Evolutionary conservation across 2,329 filamentous ascomycete species (phyloP).

Genomic region (Fusarium solani-melongenae): DNA sequence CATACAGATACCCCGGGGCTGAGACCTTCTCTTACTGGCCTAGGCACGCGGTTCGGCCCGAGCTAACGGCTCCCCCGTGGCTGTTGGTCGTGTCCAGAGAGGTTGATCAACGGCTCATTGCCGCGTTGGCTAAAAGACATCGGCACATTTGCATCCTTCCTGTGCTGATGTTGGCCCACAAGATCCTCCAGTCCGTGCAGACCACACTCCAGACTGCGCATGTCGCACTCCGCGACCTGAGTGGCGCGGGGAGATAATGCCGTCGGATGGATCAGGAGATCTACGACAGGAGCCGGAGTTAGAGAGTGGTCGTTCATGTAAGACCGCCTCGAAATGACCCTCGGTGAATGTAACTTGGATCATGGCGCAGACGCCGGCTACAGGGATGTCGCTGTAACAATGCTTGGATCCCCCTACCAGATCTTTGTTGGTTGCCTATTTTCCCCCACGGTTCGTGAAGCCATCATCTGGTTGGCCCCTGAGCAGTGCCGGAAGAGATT

Average conservation of each 20-base stretch:
- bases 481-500: not conserved
- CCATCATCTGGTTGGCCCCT: conserved; percentile 5
- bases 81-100: not conserved
- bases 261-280: conserved; percentile 3
- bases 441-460: conserved; percentile 9
- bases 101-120: not conserved
- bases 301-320: not conserved
- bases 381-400: not conserved
- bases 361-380: not conserved
- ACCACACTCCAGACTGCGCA: not conserved
- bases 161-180: conserved; percentile 24
- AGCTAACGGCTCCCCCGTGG: not conserved
- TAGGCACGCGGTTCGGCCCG: conserved; percentile 8
- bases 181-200: not conserved
- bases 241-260: conserved; percentile 6
- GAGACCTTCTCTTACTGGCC: conserved; percentile 3
- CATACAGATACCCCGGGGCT: not conserved
- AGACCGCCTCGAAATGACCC: not conserved
- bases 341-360: not conserved
- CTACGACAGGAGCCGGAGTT: not conserved
- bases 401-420: not conserved
- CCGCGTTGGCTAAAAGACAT: not conserved
- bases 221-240: not conserved
- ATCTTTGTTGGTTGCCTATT: not conserved
- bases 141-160: conserved; percentile 20